Conservation (phyloP, 2,329 filamentous ascomycete species). For the Alternaria ventricosa region DNA sequence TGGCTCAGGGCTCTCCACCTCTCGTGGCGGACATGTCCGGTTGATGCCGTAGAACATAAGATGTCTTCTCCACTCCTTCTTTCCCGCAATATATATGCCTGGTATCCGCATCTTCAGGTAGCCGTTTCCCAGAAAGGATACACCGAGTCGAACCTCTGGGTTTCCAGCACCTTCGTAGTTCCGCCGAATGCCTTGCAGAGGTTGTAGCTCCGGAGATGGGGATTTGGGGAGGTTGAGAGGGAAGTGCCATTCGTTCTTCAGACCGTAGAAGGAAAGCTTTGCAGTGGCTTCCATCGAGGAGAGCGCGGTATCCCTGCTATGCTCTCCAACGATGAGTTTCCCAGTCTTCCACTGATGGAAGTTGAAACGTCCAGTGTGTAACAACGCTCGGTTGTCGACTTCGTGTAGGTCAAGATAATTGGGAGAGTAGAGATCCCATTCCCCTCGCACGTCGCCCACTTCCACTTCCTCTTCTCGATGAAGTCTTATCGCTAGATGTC, state of each 20-base stretch:
- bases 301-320: rapidly evolving
- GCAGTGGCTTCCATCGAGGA: neutral
- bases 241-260: neutral
- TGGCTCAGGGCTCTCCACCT: neutral
- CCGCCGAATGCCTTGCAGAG: neutral
- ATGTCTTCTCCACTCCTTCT: neutral
- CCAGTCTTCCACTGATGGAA: neutral
- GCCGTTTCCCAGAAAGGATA: neutral
- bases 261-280: rapidly evolving
- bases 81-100: neutral
- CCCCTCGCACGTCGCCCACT: neutral
- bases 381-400: neutral
- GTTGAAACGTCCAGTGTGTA: neutral
- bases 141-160: neutral
- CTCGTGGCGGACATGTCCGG: neutral
- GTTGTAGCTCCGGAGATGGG: neutral
- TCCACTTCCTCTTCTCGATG: neutral
- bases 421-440: neutral
- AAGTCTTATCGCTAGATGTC: neutral
- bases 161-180: neutral
- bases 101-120: neutral
- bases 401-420: neutral
- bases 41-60: neutral
- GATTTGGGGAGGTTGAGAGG: neutral
- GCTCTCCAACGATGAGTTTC: neutral